Base-by-base conservation (phyloP, 805 yeast genomes). In the Saturnispora galanensis region DNA sequence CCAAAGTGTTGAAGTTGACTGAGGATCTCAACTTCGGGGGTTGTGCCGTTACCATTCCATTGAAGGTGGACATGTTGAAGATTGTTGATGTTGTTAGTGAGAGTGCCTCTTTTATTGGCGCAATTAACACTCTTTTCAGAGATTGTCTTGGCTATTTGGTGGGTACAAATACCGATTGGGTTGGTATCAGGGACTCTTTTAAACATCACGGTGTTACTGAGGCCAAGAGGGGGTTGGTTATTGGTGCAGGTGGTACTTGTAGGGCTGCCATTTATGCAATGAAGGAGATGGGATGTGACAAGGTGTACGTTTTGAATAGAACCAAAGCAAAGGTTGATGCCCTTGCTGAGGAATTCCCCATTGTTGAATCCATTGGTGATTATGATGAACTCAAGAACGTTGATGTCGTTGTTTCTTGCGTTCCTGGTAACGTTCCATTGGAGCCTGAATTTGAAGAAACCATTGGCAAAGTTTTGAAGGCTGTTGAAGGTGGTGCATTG, bases 231-330 rank as follows among this genome's bases (percentile, higher is more conserved):
- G 97, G 96, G 30, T 66, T 89, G 47, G 83, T 93, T 38, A 70
- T 93, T 51, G 99, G 99, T 42, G 96, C 96, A 16, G 99, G 99
- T 35, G 99, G 99, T 37, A 89, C 99, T 21, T 81, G 96, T 1
- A 75, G 96, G 56, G 96, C 98, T 35, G 97, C 97, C 0, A 77
- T 85, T 12, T 88, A 76, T 61, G 97, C 98, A 1, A 70, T 93
- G 52, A 75, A 78, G 57, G 57, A 76, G 49, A 66, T 90, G 68
- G 96, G 96, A 2, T 86, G 94, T 62, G 54, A 66, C 17, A 77
- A 70, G 53, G 84, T 90, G 48, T 87, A 79, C 66, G 69, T 90
- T 69, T 59, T 85, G 47, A 90, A 89, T 68, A 78, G 97, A 61
- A 87, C 96, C 1, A 60, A 67, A 1, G 66, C 80, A 8, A 86